Percentiles rank a stretch among this genome's conserved stretches.
Conservation (phyloP, 305 asterid genomes). For the Fraxinus latifolia region DNA sequence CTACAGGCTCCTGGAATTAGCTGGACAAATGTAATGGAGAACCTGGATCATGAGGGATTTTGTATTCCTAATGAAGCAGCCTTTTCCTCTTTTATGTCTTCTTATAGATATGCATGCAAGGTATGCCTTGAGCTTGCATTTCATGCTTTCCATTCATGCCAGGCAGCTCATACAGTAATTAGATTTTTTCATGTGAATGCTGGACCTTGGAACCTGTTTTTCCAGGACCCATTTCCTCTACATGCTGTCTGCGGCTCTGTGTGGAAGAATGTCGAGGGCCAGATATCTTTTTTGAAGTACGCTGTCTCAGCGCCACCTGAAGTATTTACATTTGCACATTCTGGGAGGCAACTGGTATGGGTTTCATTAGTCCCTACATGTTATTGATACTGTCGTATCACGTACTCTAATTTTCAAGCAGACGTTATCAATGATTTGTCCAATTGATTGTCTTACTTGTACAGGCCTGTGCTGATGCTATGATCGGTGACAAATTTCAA, state of each 20-base stretch:
- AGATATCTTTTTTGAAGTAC: slow-evolving; percentile 78
- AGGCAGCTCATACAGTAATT: neutral
- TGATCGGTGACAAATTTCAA: slow-evolving; percentile 54
- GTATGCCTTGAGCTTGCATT: slow-evolving; percentile 31
- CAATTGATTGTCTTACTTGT: slow-evolving; percentile 17
- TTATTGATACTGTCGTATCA: slow-evolving; percentile 10
- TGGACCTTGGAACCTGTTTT: slow-evolving; percentile 8
- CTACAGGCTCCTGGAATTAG: slow-evolving; percentile 76
- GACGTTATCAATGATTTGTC: slow-evolving; percentile 4
- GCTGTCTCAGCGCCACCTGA: slow-evolving; percentile 84
- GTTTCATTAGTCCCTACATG: slow-evolving; percentile 19
- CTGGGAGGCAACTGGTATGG: slow-evolving; percentile 73
- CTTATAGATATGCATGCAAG: slow-evolving; percentile 76
- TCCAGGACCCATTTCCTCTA: slow-evolving; percentile 90
- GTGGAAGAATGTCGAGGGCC: slow-evolving; percentile 97
- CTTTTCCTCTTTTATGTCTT: slow-evolving; percentile 84
- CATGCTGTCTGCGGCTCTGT: slow-evolving; percentile 81
- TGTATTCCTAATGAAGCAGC: slow-evolving; percentile 70
- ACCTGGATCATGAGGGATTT: slow-evolving; percentile 91
- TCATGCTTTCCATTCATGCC: slow-evolving; percentile 9
- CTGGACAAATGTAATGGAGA: slow-evolving; percentile 75
- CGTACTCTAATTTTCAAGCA: slow-evolving; percentile 4
- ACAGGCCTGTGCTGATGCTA: slow-evolving; percentile 65
- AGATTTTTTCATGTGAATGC: neutral
- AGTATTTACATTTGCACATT: slow-evolving; percentile 74